These are phyloP conservation scores for Intubia oerlemansii DNA, from an alignment of 2,329 filamentous ascomycete species.

Conservation along the genomic window DNA sequence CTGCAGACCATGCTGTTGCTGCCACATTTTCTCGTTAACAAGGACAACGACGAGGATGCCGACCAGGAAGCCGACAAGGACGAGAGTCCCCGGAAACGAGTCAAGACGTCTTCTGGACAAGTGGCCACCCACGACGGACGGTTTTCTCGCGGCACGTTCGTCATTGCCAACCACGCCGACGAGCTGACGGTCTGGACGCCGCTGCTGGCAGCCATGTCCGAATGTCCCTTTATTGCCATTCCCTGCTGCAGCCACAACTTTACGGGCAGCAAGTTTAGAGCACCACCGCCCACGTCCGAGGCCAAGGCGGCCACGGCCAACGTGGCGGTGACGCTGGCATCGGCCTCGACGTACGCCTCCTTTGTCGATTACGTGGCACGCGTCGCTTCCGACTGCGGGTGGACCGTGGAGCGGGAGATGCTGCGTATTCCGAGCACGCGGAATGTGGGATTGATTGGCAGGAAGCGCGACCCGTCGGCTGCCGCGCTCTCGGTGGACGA, in stretches of 20 bases:
- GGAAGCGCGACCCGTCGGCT: conserved; percentile 17
- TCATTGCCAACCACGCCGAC: conserved; percentile 93
- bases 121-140: conserved; percentile 31
- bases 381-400: conserved; percentile 53
- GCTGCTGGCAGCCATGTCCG: conserved; percentile 54
- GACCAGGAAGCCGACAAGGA: neutral
- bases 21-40: conserved; percentile 3
- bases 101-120: no score
- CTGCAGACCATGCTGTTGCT: conserved; percentile 22
- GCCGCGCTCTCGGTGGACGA: conserved; percentile 10
- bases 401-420: conserved; percentile 60
- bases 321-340: conserved; percentile 18
- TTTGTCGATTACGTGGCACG: conserved; percentile 58
- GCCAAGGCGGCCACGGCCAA: conserved; percentile 30
- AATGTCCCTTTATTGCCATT: conserved; percentile 73
- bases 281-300: conserved; percentile 28
- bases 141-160: conserved; percentile 61
- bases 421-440: conserved; percentile 81
- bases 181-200: conserved; percentile 94
- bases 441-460: conserved; percentile 63
- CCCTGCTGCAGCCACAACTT: conserved; percentile 89
- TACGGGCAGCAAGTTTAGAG: conserved; percentile 52
- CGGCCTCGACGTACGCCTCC: conserved; percentile 57
- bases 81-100: conserved; percentile 5
- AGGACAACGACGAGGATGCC: neutral